Conservation (phyloP, 192 early-diverging fungal genomes). For the Geranomyces michiganensis region DNA sequence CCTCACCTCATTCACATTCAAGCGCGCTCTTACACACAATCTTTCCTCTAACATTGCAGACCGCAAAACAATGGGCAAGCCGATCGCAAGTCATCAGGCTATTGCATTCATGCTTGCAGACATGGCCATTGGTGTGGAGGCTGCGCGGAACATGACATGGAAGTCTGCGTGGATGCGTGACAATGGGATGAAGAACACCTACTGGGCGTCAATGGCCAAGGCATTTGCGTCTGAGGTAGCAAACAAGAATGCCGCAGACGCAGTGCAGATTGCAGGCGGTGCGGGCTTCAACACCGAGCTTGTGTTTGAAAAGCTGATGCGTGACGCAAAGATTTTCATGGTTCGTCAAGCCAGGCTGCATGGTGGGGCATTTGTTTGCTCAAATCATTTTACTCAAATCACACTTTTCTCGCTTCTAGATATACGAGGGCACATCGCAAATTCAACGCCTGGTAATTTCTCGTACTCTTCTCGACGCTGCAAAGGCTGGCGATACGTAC, state of each 20-base stretch:
- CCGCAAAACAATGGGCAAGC: conserved; percentile 95
- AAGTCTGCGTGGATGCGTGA: conserved; percentile 83
- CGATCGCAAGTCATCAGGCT: conserved; percentile 85
- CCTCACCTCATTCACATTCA: neutral
- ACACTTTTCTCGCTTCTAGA: conserved; percentile 90
- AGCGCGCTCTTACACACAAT: neutral
- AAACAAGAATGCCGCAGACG: conserved; percentile 76
- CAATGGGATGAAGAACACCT: conserved; percentile 85
- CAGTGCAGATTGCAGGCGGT: conserved; percentile 96
- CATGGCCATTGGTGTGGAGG: conserved; percentile 94
- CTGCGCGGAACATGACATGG: conserved; percentile 86
- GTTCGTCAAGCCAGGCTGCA: neutral
- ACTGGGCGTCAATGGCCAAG: conserved; percentile 94
- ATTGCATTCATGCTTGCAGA: conserved; percentile 94
- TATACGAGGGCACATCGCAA: conserved; percentile 96
- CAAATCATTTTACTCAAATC: neutral
- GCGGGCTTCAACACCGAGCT: conserved; percentile 88
- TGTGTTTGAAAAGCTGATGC: conserved; percentile 94
- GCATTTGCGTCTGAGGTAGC: conserved; percentile 58
- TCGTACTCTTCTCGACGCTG: conserved; percentile 71
- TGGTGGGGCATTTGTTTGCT: too few species aligned
- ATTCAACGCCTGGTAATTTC: conserved; percentile 94
- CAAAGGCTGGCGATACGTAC: conserved; percentile 47
- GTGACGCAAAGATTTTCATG: conserved; percentile 28
- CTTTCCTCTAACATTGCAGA: conserved; percentile 43